Percentiles rank a stretch among this genome's conserved stretches.
Evolutionary conservation across 352 stramenopile species (phyloP).

Genomic region (Phytophthora pini): DNA sequence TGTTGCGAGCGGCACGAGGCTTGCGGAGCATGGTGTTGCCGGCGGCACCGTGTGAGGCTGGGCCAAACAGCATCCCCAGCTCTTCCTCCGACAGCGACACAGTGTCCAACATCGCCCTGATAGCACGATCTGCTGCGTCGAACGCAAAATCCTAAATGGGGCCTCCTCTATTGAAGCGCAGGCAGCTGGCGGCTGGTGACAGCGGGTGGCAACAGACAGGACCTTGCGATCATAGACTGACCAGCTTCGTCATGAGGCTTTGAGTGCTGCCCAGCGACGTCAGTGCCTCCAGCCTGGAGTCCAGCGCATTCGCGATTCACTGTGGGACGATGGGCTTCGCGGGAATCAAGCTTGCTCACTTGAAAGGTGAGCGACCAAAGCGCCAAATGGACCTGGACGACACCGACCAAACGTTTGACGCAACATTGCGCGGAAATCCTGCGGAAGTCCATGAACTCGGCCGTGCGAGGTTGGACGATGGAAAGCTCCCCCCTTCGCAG

Average conservation of each 20-base stretch:
- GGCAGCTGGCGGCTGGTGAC: constrained; percentile 34
- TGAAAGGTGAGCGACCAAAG: constrained; percentile 30
- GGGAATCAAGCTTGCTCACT: constrained; percentile 35
- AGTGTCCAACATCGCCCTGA: constrained; percentile 24
- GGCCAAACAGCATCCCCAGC: constrained; percentile 37
- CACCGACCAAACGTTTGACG: constrained; percentile 1
- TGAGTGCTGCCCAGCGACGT: no score
- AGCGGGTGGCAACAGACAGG: constrained; percentile 36
- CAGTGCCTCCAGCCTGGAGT: background rate
- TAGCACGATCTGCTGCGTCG: constrained; percentile 14
- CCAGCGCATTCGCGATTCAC: constrained; percentile 13
- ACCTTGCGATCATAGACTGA: constrained; percentile 32
- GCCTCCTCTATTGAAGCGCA: constrained; percentile 33
- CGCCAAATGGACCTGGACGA: background rate
- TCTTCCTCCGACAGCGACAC: constrained; percentile 41
- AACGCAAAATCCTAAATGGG: constrained; percentile 40
- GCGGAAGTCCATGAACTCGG: constrained; percentile 19
- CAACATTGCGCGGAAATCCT: background rate
- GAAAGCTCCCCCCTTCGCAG: constrained; percentile 28
- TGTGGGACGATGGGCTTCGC: constrained; percentile 30
- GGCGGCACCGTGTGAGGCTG: constrained; percentile 23
- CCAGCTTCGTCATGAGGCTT: constrained; percentile 12
- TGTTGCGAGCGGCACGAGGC: background rate
- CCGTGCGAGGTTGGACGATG: constrained; percentile 35
- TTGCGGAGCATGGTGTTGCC: background rate